Evolutionary conservation across 208 protist species (phyloP).

Genomic region (Trypanosomatidae sp.): DNA sequence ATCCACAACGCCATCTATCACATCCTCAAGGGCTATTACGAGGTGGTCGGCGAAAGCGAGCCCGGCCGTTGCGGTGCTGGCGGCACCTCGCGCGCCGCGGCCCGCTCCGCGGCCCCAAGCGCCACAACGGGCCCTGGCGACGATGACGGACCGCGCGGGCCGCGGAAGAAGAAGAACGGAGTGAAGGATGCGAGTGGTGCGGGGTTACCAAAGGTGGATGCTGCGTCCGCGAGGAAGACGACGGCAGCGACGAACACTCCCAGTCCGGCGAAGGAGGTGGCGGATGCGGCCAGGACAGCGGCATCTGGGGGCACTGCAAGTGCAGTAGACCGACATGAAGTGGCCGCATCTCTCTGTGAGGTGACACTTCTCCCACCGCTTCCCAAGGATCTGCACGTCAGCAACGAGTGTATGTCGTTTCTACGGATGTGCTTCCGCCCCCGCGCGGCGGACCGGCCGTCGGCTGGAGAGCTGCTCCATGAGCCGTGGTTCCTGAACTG

Average conservation of each 20-base stretch:
- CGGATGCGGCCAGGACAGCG: constrained; percentile 7
- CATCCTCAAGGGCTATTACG: constrained; percentile 37
- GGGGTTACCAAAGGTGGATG: neutral
- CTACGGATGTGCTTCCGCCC: constrained; percentile 53
- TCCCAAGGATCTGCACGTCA: constrained; percentile 28
- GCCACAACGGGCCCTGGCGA: neutral
- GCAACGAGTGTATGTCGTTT: constrained; percentile 46
- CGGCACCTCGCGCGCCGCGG: neutral
- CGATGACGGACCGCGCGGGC: constrained; percentile 9
- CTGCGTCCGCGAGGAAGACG: neutral
- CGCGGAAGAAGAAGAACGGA: constrained; percentile 1
- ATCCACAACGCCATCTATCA: constrained; percentile 67
- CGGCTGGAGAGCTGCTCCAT: constrained; percentile 41
- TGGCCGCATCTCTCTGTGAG: neutral
- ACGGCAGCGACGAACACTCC: neutral
- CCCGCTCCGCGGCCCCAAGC: neutral
- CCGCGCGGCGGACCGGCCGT: constrained; percentile 45
- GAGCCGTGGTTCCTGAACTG: constrained; percentile 59
- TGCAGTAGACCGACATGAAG: neutral
- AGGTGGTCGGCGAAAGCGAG: constrained; percentile 3
- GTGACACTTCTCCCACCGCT: constrained; percentile 31
- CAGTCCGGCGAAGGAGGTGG: constrained; percentile 24
- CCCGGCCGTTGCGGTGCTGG: neutral
- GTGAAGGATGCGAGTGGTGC: neutral
- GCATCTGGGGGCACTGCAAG: neutral